Percentiles rank a stretch among this genome's conserved stretches.
Conservation (phyloP, 495 filamentous ascomycete species). For the Pseudoneurospora amorphoporcata region DNA sequence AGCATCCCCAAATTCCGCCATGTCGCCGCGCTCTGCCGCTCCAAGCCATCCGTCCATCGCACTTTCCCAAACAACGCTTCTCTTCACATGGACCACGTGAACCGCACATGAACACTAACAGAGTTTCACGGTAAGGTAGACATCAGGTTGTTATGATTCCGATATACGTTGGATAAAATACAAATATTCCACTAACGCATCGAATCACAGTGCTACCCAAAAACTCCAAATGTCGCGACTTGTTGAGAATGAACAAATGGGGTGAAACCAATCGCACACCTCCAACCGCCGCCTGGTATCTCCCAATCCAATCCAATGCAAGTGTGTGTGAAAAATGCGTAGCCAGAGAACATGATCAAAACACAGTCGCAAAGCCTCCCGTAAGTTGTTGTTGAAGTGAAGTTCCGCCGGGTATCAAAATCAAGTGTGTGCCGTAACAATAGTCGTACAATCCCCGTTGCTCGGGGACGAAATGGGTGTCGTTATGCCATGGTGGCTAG, state of each 20-base stretch:
- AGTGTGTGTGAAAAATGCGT: background rate
- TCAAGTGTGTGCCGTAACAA: background rate
- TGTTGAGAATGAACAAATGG: background rate
- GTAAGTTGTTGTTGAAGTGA: background rate
- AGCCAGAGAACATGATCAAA: background rate
- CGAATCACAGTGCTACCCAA: background rate
- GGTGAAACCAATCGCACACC: background rate
- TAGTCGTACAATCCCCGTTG: background rate
- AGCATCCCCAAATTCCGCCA: background rate
- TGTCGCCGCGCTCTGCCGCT: background rate
- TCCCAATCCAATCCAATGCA: background rate
- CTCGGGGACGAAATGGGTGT: background rate
- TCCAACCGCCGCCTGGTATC: background rate
- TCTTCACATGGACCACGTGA: background rate
- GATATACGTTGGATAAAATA: background rate
- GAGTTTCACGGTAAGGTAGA: background rate
- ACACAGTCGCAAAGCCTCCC: background rate
- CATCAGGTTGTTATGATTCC: background rate
- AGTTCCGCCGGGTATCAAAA: background rate
- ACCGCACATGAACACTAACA: background rate
- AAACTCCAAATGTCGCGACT: background rate
- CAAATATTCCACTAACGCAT: background rate
- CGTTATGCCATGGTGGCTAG: background rate
- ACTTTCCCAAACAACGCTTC: background rate
- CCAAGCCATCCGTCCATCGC: background rate